Percentiles rank a stretch among this genome's conserved stretches.
Conservation (phyloP, 2,329 filamentous ascomycete species). For the Pseudogymnoascus sp. region DNA sequence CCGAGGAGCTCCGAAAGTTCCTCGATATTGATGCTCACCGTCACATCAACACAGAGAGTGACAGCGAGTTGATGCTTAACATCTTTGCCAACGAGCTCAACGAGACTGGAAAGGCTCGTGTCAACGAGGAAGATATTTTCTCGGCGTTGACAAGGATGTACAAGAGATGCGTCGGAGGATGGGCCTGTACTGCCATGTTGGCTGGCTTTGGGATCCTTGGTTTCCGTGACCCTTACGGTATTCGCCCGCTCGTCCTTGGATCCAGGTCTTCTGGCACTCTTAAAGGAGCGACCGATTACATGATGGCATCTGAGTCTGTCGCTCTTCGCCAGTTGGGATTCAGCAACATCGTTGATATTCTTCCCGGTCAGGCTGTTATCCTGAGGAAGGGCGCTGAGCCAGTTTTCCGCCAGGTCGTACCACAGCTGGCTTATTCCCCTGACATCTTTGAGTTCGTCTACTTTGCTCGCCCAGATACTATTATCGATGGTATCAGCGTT, state of each 20-base stretch:
- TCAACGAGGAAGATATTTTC: conserved; percentile 72
- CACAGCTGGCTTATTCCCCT: conserved; percentile 62
- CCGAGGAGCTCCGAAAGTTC: conserved; percentile 54
- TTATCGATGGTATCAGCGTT: conserved; percentile 83
- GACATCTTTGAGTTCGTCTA: conserved; percentile 88
- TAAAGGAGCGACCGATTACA: conserved; percentile 66
- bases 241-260: conserved; percentile 74
- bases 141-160: conserved; percentile 65
- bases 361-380: conserved; percentile 79
- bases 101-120: conserved; percentile 71
- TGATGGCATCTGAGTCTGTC: conserved; percentile 84
- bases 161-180: conserved; percentile 62
- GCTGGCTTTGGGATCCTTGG: conserved; percentile 73
- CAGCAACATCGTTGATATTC: conserved; percentile 64
- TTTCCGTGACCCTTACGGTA: conserved; percentile 72
- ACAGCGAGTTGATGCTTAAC: conserved; percentile 82
- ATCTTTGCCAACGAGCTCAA: conserved; percentile 77
- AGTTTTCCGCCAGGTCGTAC: conserved; percentile 66
- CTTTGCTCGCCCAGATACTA: conserved; percentile 72
- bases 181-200: conserved; percentile 74
- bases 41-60: conserved; percentile 69
- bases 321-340: conserved; percentile 78
- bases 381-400: conserved; percentile 69
- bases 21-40: conserved; percentile 30
- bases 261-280: conserved; percentile 58